These are phyloP conservation scores for Aspergillus conjunctus DNA, from an alignment of 495 filamentous ascomycete species.

Conservation along the genomic window DNA sequence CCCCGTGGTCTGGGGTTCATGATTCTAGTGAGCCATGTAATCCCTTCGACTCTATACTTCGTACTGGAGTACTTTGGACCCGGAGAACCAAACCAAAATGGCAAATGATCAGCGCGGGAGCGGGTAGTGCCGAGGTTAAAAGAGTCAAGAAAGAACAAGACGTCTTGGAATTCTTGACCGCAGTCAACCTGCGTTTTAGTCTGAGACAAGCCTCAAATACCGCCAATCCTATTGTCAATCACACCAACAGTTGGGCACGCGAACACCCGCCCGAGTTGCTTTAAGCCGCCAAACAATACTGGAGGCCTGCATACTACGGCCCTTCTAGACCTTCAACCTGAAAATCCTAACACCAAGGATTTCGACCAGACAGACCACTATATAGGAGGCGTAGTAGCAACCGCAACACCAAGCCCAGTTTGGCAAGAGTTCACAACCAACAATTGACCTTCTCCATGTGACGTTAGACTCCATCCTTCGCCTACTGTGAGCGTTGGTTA, in stretches of 20 bases:
- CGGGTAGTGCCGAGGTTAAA: not conserved
- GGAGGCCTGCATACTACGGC: not conserved
- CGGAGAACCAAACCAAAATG: not conserved
- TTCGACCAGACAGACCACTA: not conserved
- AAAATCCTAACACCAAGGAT: not conserved
- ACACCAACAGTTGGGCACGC: not conserved
- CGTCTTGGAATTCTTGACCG: not conserved
- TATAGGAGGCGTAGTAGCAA: not conserved
- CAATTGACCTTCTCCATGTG: not conserved
- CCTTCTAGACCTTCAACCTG: not conserved
- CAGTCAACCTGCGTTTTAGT: not conserved
- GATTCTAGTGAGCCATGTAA: not conserved
- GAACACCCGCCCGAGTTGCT: not conserved
- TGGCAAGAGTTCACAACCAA: not conserved
- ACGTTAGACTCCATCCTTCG: not conserved
- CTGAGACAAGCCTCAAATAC: not conserved
- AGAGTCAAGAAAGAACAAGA: not conserved
- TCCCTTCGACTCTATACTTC: not conserved
- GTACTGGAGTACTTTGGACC: not conserved
- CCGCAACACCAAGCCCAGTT: not conserved
- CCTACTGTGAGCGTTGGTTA: not conserved
- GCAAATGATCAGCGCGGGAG: not conserved
- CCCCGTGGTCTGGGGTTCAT: not conserved
- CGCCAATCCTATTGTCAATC: not conserved
- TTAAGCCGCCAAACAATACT: not conserved